Percentiles rank a stretch among this genome's conserved stretches.
These are phyloP conservation scores for Apiotrichum sp. DNA, from an alignment of 1,284 basidiomycete species.

Conservation along the genomic window DNA sequence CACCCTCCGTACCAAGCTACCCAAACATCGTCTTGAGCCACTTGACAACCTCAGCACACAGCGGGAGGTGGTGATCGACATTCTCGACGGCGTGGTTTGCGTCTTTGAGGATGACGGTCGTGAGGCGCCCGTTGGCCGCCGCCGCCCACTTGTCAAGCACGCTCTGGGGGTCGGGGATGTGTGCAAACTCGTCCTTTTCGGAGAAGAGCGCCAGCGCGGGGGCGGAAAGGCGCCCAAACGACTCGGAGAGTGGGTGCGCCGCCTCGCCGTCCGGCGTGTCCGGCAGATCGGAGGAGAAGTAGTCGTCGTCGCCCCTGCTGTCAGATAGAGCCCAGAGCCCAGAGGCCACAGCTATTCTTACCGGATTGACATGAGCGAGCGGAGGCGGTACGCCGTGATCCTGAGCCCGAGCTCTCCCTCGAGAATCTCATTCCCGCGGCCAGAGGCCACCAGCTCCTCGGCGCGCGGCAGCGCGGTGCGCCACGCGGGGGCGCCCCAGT, in stretches of 20 bases:
- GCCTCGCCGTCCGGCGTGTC: slow-evolving; percentile 14
- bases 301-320: slow-evolving; percentile 47
- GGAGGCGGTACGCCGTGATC: slow-evolving; percentile 38
- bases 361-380: slow-evolving; percentile 24
- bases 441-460: slow-evolving; percentile 27
- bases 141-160: slow-evolving; percentile 29
- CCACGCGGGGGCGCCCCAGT: slow-evolving; percentile 14
- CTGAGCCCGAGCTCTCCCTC: slow-evolving; percentile 22
- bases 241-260: slow-evolving; percentile 36
- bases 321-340: neutral
- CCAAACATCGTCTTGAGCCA: slow-evolving; percentile 24
- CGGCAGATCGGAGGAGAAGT: slow-evolving; percentile 44
- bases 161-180: slow-evolving; percentile 8
- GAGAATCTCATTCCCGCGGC: slow-evolving; percentile 27
- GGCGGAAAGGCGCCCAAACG: slow-evolving; percentile 37
- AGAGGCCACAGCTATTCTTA: neutral
- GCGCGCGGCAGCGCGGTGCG: slow-evolving; percentile 19
- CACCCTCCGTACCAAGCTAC: neutral
- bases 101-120: slow-evolving; percentile 26
- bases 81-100: slow-evolving; percentile 42
- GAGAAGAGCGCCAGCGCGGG: slow-evolving; percentile 39
- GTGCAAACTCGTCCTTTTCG: slow-evolving; percentile 37
- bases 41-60: slow-evolving; percentile 24
- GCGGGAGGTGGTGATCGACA: slow-evolving; percentile 18
- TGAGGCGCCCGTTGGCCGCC: slow-evolving; percentile 23